These are phyloP conservation scores for Mucor circinelloides DNA, from an alignment of 371 early-diverging fungal genomes.

Conservation along the genomic window DNA sequence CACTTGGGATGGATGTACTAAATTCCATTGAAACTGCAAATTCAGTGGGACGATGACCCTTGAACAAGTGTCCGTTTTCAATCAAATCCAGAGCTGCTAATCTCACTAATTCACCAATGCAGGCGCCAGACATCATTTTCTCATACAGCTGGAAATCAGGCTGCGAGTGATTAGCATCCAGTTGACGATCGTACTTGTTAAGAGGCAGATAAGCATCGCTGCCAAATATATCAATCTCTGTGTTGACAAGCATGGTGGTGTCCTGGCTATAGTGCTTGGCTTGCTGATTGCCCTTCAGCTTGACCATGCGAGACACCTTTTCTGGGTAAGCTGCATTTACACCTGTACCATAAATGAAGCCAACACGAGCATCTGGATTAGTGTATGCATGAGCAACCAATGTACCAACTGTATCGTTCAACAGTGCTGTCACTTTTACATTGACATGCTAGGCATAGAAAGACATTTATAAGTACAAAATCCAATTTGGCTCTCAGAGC, in stretches of 20 bases:
- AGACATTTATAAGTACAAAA: conserved; percentile 65
- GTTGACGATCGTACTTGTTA: conserved; percentile 63
- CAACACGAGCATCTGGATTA: conserved; percentile 78
- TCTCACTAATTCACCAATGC: conserved; percentile 79
- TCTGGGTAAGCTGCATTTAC: conserved; percentile 84
- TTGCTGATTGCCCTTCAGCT: conserved; percentile 44
- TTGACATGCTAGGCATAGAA: conserved; percentile 2
- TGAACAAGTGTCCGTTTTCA: conserved; percentile 36
- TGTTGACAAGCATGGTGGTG: conserved; percentile 71
- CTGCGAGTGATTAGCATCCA: conserved; percentile 65
- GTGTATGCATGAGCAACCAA: conserved; percentile 85
- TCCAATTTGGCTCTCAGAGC: too few relatives aligned
- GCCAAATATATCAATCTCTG: conserved; percentile 72
- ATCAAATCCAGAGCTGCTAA: conserved; percentile 68
- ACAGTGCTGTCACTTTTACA: conserved; percentile 44
- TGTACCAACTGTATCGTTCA: conserved; percentile 97
- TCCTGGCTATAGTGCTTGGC: conserved; percentile 40
- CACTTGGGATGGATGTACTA: conserved; percentile 80
- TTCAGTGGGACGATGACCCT: conserved; percentile 62
- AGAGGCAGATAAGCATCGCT: conserved; percentile 65
- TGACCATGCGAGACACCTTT: conserved; percentile 67
- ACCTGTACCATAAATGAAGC: conserved; percentile 96
- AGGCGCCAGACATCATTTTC: conserved; percentile 84
- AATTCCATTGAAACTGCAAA: conserved; percentile 77
- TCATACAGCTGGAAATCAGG: conserved; percentile 70